A percentile compares a stretch with the other conserved stretches of the same genome.
Evolutionary conservation across 2,329 filamentous ascomycete species (phyloP).

Genomic region (Talaromyces sp.): DNA sequence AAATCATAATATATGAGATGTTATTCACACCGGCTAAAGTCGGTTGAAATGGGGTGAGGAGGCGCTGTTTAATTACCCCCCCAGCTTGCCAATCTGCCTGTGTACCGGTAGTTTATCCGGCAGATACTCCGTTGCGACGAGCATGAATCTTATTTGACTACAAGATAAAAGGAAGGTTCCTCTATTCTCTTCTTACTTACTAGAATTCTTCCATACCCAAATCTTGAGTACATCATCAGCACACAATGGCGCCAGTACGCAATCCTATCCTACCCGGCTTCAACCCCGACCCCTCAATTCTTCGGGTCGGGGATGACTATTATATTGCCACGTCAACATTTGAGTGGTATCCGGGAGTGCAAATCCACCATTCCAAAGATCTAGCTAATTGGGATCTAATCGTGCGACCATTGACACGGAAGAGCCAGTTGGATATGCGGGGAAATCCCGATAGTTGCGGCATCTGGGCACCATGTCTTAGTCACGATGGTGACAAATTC

Average conservation of each 20-base stretch:
- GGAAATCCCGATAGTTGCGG: conserved; percentile 27
- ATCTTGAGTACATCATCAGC: neutral
- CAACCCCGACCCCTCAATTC: conserved; percentile 58
- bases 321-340: conserved; percentile 60
- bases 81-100: neutral
- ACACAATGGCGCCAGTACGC: conserved; percentile 29
- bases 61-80: neutral
- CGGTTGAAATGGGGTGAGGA: neutral
- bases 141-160: neutral
- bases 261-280: conserved; percentile 59
- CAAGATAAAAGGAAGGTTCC: neutral
- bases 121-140: too few species aligned
- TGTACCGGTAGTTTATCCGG: neutral
- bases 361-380: conserved; percentile 55
- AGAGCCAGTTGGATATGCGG: conserved; percentile 25
- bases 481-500: conserved; percentile 44
- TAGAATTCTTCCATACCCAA: neutral
- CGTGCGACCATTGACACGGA: conserved; percentile 24
- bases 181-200: neutral
- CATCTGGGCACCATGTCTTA: conserved; percentile 46
- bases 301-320: conserved; percentile 49
- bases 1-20: neutral
- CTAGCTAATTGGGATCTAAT: conserved; percentile 35
- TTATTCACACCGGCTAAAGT: neutral
- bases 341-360: conserved; percentile 57